Conservation (phyloP, 805 yeast genomes). For the Candida chilensis region DNA sequence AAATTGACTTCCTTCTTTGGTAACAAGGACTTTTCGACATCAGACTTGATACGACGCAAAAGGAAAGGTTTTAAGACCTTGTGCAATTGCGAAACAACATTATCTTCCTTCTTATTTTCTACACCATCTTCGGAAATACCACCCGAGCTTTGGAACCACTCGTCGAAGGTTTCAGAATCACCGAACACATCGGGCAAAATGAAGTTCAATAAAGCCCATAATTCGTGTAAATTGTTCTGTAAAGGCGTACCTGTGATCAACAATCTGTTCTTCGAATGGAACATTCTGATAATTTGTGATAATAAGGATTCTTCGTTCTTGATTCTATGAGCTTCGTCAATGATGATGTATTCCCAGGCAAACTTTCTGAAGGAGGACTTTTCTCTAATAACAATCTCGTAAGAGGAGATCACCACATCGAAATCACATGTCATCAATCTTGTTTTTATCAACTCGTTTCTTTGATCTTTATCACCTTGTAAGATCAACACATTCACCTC, state of each 20-base stretch:
- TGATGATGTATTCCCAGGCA: constrained; percentile 67
- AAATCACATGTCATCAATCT: constrained; percentile 51
- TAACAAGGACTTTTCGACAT: constrained; percentile 69
- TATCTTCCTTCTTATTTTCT: constrained; percentile 26
- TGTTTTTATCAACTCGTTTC: constrained; percentile 43
- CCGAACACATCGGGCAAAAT: constrained; percentile 73
- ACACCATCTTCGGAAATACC: constrained; percentile 9
- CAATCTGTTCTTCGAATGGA: constrained; percentile 60
- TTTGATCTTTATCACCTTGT: constrained; percentile 67
- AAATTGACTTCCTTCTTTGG: constrained; percentile 72
- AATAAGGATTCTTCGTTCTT: constrained; percentile 68
- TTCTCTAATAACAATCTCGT: constrained; percentile 71
- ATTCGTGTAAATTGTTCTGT: constrained; percentile 70
- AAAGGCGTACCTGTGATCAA: constrained; percentile 78
- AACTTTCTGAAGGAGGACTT: constrained; percentile 58
- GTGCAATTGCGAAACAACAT: constrained; percentile 59
- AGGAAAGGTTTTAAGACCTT: constrained; percentile 70
- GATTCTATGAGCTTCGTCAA: constrained; percentile 80
- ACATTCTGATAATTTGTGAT: constrained; percentile 67
- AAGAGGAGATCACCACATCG: constrained; percentile 65
- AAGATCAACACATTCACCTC: constrained; percentile 62
- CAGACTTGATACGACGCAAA: constrained; percentile 67
- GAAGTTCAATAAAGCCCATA: constrained; percentile 76
- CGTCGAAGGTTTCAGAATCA: constrained; percentile 64
- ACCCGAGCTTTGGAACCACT: constrained; percentile 44